Base-by-base conservation (phyloP, 495 filamentous ascomycete genomes). In the Lasiosphaeria miniovina region DNA sequence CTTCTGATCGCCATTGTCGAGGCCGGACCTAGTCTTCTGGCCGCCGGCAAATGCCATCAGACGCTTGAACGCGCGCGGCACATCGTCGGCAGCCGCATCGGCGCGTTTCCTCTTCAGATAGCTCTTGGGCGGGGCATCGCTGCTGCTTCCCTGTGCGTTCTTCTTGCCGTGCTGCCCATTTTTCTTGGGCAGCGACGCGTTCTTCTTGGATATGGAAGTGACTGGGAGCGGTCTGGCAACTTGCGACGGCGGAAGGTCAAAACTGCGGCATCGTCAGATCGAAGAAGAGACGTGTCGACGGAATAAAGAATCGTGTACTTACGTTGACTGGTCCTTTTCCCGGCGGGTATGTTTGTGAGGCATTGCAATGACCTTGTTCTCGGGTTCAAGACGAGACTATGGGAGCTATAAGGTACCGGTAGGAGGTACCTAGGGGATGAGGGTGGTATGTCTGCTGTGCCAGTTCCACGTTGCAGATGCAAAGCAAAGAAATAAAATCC, bases 341-440 rank as follows among this genome's bases (percentile, higher is more conserved):
- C 70, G 83, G 68, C 78, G 80, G 52, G 88, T 91, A 70, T 94
- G 90, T 72, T 93, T 94, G 79, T 93, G 89, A 76, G 90, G 90
- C 90, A 94, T 94, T 45, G 59, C 68, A 59, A 40, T 31, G 36
- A 46, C n/a, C 15, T 9, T 32, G 46, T 31, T 43, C 6, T 31
- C 9, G 24, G 35, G 54, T 24, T 51, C 2, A 24, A 24, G 24
- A 24, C 24, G 24, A 24, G 24, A 24, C 24, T 24, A 24, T 24
- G 24, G 24, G 24, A 24, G 24, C 2, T 2, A 24, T 2, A 24
- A 24, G 24, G 24, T 24, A 24, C 24, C 24, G 24, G 24, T 24
- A 24, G 24, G 24, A 24, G 24, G 24, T 24, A 24, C 24, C 24
- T 24, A 24, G 24, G 24, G 24, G 24, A 24, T 24, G 24, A 24